Conservation (phyloP, 441 rosid species). For the Euphorbia corollata region DNA sequence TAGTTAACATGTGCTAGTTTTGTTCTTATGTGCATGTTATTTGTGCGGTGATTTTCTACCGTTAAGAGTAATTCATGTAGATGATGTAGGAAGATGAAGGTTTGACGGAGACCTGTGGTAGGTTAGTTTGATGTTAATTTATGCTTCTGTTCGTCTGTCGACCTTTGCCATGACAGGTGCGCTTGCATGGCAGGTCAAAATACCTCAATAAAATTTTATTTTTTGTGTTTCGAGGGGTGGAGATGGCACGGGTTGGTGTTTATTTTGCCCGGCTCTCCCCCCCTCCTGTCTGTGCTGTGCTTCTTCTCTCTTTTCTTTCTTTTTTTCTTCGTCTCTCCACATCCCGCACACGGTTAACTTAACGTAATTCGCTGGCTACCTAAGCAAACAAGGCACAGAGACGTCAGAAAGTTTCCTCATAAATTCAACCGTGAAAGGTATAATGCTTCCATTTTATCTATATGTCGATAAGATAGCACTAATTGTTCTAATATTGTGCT, state of each 20-base stretch:
- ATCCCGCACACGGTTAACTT: background rate
- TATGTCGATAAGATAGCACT: background rate
- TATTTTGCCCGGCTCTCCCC: constrained; percentile 69
- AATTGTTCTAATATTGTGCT: background rate
- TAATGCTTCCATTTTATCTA: background rate
- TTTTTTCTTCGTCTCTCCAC: background rate
- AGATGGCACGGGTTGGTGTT: constrained; percentile 59
- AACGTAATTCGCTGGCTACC: background rate
- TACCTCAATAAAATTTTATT: constrained; percentile 28
- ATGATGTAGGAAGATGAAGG: background rate
- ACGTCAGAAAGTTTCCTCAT: background rate
- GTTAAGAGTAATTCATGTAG: too few relatives aligned
- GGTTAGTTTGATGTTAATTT: background rate
- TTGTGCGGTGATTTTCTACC: background rate
- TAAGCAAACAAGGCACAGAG: constrained; percentile 2
- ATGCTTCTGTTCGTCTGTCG: constrained; percentile 33
- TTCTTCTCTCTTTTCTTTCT: background rate
- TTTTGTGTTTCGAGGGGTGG: constrained; percentile 52
- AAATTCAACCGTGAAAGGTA: constrained; percentile 3
- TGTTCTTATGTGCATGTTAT: background rate
- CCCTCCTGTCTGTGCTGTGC: constrained; percentile 18
- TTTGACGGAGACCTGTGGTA: background rate
- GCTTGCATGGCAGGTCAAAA: constrained; percentile 98
- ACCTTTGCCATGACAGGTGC: constrained; percentile 99
- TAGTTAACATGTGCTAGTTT: background rate